Conservation (phyloP, 2,329 filamentous ascomycete species). For the Claviceps pusilla region DNA sequence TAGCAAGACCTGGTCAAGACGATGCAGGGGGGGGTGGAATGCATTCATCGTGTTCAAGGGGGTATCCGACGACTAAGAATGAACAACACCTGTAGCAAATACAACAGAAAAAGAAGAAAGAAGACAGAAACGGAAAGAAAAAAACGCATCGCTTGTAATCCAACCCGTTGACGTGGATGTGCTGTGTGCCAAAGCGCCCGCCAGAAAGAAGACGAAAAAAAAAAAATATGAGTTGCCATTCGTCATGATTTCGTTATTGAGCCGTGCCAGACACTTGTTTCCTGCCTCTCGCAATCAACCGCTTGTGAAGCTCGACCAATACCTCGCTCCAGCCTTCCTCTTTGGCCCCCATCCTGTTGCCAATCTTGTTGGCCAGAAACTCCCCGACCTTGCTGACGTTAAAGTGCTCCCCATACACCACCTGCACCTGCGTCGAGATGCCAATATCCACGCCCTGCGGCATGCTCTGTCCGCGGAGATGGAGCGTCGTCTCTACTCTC, state of each 20-base stretch:
- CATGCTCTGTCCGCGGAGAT: conserved; percentile 32
- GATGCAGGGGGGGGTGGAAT: neutral
- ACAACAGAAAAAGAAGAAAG: neutral
- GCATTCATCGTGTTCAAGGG: neutral
- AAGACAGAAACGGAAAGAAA: neutral
- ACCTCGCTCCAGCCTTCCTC: conserved; percentile 37
- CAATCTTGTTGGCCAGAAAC: conserved; percentile 45
- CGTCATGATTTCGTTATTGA: conserved; percentile 17
- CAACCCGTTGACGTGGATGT: neutral
- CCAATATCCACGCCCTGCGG: conserved; percentile 38
- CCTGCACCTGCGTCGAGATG: conserved; percentile 39
- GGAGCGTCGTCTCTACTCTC: conserved; percentile 49
- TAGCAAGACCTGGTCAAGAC: neutral
- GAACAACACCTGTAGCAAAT: neutral
- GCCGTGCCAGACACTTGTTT: conserved; percentile 22
- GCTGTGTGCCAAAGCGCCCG: conserved; percentile 4
- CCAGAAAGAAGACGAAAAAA: neutral
- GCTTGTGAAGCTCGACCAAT: conserved; percentile 39
- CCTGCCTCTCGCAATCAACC: conserved; percentile 38
- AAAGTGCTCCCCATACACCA: conserved; percentile 67
- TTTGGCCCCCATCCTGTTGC: conserved; percentile 20
- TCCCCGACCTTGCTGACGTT: conserved; percentile 62
- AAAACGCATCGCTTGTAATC: neutral
- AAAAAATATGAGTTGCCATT: neutral
- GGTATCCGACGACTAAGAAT: neutral